Percentiles rank a stretch among this genome's conserved stretches.
These are phyloP conservation scores for Ottelia alismoides DNA, from an alignment of 106 monocot species.

Conservation along the genomic window DNA sequence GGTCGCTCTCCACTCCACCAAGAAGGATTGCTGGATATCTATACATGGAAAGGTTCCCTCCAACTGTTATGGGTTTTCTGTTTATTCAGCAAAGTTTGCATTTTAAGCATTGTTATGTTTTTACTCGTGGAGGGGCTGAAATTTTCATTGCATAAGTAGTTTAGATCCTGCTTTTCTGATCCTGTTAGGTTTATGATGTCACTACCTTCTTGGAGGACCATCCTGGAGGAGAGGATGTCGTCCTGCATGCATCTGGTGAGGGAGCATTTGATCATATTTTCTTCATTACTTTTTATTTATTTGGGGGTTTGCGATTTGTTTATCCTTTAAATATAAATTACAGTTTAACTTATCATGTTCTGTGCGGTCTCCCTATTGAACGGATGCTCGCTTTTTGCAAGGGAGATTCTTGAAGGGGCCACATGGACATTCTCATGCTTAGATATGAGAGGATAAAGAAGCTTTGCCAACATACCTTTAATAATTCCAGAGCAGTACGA, in stretches of 20 bases:
- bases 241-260: slow-evolving; percentile 12
- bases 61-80: background rate
- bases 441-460: too few relatives aligned
- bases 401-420: too few relatives aligned
- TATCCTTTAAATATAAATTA: too few relatives aligned
- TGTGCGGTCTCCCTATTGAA: too few relatives aligned
- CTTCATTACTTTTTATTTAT: too few relatives aligned
- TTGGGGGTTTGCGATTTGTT: too few relatives aligned
- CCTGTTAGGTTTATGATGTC: slow-evolving; percentile 7
- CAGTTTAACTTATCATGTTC: too few relatives aligned
- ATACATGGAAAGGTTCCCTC: slow-evolving; percentile 8
- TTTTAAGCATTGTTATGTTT: background rate
- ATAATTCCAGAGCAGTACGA: too few relatives aligned
- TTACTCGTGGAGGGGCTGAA: background rate
- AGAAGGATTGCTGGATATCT: slow-evolving; percentile 14
- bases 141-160: background rate
- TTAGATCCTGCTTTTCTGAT: background rate
- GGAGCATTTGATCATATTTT: too few relatives aligned
- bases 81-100: background rate
- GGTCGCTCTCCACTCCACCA: slow-evolving; percentile 8
- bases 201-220: slow-evolving; percentile 12
- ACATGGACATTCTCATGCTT: too few relatives aligned
- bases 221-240: slow-evolving; percentile 12
- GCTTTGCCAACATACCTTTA: too few relatives aligned
- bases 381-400: too few relatives aligned